These are phyloP conservation scores for Prunus davidiana DNA, from an alignment of 306 rosid species.

Conservation along the genomic window DNA sequence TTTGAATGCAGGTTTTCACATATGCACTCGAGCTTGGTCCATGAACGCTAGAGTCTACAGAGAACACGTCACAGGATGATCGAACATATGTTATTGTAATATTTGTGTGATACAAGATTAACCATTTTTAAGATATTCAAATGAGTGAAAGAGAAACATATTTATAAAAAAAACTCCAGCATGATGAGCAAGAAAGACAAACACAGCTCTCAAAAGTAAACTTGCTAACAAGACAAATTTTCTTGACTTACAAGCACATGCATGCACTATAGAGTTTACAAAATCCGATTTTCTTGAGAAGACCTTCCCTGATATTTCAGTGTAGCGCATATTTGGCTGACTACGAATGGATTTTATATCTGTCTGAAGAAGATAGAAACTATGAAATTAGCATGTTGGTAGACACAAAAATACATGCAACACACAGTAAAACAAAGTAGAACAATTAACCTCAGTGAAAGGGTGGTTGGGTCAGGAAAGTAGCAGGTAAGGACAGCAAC, in stretches of 20 bases:
- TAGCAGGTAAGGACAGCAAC: conserved; percentile 90
- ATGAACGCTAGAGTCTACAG: too few relatives aligned
- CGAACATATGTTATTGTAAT: too few relatives aligned
- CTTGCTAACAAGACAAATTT: conserved; percentile 21
- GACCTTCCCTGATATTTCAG: conserved; percentile 64
- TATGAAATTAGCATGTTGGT: conserved; percentile 24
- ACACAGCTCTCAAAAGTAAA: conserved; percentile 15
- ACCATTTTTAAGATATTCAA: too few relatives aligned
- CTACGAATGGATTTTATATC: conserved; percentile 67
- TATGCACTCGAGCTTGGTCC: too few relatives aligned
- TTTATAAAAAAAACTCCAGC: too few relatives aligned
- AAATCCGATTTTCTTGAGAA: conserved; percentile 82
- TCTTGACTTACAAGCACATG: conserved; percentile 91
- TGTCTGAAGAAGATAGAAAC: conserved; percentile 59
- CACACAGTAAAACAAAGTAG: conserved; percentile 18
- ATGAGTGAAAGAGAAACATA: too few relatives aligned
- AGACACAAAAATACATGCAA: conserved; percentile 7
- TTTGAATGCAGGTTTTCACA: too few relatives aligned
- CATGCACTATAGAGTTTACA: conserved; percentile 74
- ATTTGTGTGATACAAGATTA: too few relatives aligned
- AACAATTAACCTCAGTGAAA: conserved; percentile 53
- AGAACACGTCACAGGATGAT: too few relatives aligned
- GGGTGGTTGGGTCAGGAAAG: conserved; percentile 82
- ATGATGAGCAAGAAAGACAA: conserved; percentile 9
- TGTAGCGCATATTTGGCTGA: conserved; percentile 79